phyloP scores from a whole-genome alignment of 2,329 filamentous ascomycete genomes.

The Colletotrichum viniferum region DNA sequence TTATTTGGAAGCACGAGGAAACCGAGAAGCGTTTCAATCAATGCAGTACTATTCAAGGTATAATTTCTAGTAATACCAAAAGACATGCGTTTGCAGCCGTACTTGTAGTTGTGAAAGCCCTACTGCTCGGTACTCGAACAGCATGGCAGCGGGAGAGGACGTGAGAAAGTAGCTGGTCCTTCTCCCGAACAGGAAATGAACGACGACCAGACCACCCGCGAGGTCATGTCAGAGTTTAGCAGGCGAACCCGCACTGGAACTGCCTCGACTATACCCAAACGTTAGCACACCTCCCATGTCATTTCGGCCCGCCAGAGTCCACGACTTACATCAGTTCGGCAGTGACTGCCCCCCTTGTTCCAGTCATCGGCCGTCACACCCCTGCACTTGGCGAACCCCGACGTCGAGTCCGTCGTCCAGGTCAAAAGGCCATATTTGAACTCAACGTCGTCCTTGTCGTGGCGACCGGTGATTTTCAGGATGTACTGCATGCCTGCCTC shows the following conservation, averaged over 20 bases:
- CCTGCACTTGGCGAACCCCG: not conserved
- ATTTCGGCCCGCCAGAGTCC: not conserved
- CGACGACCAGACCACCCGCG: not conserved
- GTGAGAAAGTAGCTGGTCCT: not conserved
- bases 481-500: not conserved
- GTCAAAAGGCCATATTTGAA: not conserved
- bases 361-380: not conserved
- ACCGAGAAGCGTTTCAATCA: not conserved
- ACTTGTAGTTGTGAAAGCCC: not conserved
- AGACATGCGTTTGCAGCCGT: accelerated
- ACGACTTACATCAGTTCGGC: not conserved
- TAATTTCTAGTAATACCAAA: not conserved
- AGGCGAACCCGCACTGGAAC: not conserved
- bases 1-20: not conserved
- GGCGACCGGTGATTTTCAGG: not conserved
- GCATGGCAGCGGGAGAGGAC: not conserved
- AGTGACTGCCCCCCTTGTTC: not conserved
- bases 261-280: not conserved
- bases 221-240: not conserved
- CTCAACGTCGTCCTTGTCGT: not conserved
- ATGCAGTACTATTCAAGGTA: not conserved
- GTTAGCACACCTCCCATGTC: not conserved
- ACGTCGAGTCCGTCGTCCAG: not conserved
- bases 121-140: not conserved
- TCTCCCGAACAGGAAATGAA: not conserved